Evolutionary conservation across 2,329 filamentous ascomycete genomes (phyloP).

Genomic region (Fusarium denticulatum): DNA sequence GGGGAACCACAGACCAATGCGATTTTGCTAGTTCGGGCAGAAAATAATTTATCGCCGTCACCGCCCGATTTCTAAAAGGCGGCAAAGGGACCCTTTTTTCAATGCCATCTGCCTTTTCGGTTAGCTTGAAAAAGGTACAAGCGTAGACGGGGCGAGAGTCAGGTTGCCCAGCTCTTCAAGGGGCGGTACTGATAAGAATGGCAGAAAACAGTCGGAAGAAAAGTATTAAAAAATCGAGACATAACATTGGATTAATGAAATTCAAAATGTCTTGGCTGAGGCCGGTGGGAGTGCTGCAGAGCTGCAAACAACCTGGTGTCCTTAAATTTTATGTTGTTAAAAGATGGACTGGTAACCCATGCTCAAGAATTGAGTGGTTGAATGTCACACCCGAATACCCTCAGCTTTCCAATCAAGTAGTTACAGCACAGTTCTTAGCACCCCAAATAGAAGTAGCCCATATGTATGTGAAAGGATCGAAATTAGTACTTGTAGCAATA

Average conservation of each 20-base stretch:
- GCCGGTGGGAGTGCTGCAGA: neutral
- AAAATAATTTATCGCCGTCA: slow-evolving; percentile 47
- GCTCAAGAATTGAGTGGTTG: neutral
- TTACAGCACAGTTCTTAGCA: neutral
- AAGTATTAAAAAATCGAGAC: neutral
- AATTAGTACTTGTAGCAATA: neutral
- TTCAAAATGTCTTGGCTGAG: neutral
- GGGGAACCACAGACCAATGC: slow-evolving; percentile 33
- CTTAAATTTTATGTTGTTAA: neutral
- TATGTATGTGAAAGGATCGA: neutral
- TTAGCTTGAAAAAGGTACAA: neutral
- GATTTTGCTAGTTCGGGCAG: slow-evolving; percentile 44
- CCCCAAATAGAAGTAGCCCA: neutral
- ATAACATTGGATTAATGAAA: neutral
- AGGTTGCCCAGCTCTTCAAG: neutral
- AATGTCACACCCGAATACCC: neutral
- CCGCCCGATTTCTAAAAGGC: slow-evolving; percentile 40
- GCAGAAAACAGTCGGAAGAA: neutral
- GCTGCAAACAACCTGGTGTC: neutral
- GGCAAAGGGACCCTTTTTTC: slow-evolving; percentile 27
- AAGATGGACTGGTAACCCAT: neutral
- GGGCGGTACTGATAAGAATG: neutral
- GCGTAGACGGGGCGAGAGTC: neutral
- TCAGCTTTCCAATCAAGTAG: too few species aligned
- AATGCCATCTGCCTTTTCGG: slow-evolving; percentile 23